Base-by-base conservation (phyloP, 2,329 filamentous ascomycete species). In the Scopulariopsis brevicaulis region DNA sequence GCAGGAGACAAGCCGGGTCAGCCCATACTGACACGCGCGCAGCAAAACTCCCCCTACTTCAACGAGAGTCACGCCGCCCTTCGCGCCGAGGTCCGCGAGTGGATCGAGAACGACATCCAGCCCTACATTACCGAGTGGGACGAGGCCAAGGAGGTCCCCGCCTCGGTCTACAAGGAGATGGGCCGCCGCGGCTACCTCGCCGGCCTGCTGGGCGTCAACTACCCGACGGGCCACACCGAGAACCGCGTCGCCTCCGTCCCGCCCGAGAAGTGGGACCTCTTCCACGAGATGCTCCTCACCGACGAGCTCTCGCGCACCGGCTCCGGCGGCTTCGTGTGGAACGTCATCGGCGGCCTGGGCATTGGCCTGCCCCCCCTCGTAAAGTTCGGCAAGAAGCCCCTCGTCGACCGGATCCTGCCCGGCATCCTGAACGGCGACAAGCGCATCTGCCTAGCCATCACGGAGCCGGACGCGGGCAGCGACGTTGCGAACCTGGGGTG, bases 41-140 rank as follows among this genome's bases (percentile, higher is more conserved):
- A 95, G 89, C 96, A 96, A 74, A 89, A 96, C 76, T 96, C 93
- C 1, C 90, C 93, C 32, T 97, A 96, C 81, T 96, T 87, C 81
- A 96, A 96, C 75, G 87, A 96, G 73, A 85, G 90, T 5, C 94
- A 99, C 73, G 92, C 85, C 59, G 91, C 90, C 56, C 86, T 99
- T 55, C 90, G 94, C 60, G 86, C 84, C 63, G 94, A 99, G 77
- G 80, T 96, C 60, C 89, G 94, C 67, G 82, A 91, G 77, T 99
- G 92, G 92, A 83, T 99, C 58, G 89, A 96, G 61, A 82, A 79
- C 59, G 89, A 90, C 65, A 86, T 97, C 70, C 91, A 96, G 77
- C 93, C 94, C 24, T 81, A 93, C 65, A 90, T 97, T 59, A 88
- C 85, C 48, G 94, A 99, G 71, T 99, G 94, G 94, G 94, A 99